A percentile compares a stretch with the other conserved stretches of the same genome.
Conservation (phyloP, 1,139 yeast genomes). For the Blastobotrys raffinosifermentans region DNA sequence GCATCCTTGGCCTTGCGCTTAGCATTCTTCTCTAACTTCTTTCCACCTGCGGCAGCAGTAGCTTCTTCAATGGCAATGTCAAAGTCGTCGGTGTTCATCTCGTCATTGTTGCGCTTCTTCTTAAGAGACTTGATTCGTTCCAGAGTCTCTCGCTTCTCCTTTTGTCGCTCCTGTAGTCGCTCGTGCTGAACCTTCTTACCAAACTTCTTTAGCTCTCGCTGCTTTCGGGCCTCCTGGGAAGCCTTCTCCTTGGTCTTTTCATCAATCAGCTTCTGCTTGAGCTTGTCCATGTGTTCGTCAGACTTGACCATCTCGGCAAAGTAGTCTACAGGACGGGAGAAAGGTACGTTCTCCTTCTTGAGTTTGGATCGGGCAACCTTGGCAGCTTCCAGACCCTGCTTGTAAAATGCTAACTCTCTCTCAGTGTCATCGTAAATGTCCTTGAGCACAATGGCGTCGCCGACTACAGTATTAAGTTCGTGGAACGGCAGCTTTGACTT, state of each 20-base stretch:
- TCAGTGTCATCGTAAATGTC: constrained; percentile 95
- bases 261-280: constrained; percentile 70
- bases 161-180: constrained; percentile 88
- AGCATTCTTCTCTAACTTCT: constrained; percentile 40
- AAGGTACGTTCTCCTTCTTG: constrained; percentile 66
- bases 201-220: constrained; percentile 90
- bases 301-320: constrained; percentile 98
- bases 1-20: constrained; percentile 65
- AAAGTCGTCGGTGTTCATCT: constrained; percentile 48
- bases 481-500: constrained; percentile 60
- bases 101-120: constrained; percentile 78
- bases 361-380: constrained; percentile 63
- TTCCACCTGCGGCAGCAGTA: constrained; percentile 42
- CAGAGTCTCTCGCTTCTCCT: constrained; percentile 85
- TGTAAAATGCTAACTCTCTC: constrained; percentile 77
- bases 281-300: constrained; percentile 96
- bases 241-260: constrained; percentile 93
- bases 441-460: constrained; percentile 58
- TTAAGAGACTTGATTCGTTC: constrained; percentile 86
- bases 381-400: constrained; percentile 87
- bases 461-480: constrained; percentile 75
- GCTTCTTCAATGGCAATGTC: constrained; percentile 86
- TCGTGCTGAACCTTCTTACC: constrained; percentile 97
- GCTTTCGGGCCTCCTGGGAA: constrained; percentile 87
- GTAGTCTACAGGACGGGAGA: constrained; percentile 89